These are phyloP conservation scores for Phellinidium pouzarii DNA, from an alignment of 1,284 basidiomycete species.

Conservation along the genomic window DNA sequence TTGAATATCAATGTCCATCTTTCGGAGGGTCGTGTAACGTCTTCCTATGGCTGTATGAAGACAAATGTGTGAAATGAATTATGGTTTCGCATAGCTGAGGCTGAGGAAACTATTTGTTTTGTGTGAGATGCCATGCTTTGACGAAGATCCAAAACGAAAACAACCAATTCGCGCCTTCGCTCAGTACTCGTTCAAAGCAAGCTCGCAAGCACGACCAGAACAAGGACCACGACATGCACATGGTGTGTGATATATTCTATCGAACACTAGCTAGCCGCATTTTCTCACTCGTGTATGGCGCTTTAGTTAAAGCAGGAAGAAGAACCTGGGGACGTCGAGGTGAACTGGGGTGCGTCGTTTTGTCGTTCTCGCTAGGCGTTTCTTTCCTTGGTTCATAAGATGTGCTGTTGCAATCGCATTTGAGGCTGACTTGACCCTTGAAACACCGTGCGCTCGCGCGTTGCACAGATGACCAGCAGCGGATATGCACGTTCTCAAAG, in stretches of 20 bases:
- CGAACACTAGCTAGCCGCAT: neutral
- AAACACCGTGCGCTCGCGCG: neutral
- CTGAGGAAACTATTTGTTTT: too few relatives aligned
- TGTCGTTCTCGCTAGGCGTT: conserved; percentile 1
- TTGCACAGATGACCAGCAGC: conserved; percentile 82
- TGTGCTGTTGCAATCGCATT: too few relatives aligned
- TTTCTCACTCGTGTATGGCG: neutral
- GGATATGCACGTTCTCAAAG: conserved; percentile 91
- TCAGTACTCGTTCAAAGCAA: neutral
- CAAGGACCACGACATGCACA: neutral
- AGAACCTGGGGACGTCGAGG: conserved; percentile 79
- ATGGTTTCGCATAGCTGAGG: too few relatives aligned
- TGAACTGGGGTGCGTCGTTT: conserved; percentile 75
- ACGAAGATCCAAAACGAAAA: too few relatives aligned
- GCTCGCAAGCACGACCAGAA: neutral
- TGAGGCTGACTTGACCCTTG: too few relatives aligned
- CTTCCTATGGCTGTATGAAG: too few relatives aligned
- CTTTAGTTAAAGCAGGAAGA: conserved; percentile 66
- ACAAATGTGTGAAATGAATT: too few relatives aligned
- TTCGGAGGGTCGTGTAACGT: too few relatives aligned
- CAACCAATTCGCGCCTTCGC: too few relatives aligned
- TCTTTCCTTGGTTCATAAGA: conserved; percentile 14
- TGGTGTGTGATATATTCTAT: neutral
- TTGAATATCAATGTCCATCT: too few relatives aligned
- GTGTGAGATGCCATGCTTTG: too few relatives aligned